Percentiles rank a stretch among this genome's conserved stretches.
Conservation (phyloP, 129 eudicot genomes). For the Ambrosia artemisiifolia region DNA sequence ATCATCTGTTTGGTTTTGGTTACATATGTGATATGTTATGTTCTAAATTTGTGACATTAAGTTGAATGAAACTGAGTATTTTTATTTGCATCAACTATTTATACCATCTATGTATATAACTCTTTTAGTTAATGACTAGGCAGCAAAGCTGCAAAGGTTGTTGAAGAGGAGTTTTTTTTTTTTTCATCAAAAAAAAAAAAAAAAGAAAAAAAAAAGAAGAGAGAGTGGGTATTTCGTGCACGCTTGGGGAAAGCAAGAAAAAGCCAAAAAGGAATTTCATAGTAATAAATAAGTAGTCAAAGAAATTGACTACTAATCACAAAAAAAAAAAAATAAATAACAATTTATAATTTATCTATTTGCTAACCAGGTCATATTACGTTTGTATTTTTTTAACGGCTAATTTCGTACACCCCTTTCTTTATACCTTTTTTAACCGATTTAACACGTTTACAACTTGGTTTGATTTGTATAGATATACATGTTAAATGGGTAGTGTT, state of each 20-base stretch:
- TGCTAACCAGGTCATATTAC: too few species aligned
- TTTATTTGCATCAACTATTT: background rate
- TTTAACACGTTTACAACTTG: too few species aligned
- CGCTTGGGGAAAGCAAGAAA: constrained; percentile 39
- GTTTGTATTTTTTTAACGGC: too few species aligned
- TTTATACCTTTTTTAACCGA: too few species aligned
- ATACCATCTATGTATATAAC: background rate
- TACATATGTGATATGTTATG: constrained; percentile 27
- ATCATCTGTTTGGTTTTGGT: constrained; percentile 6
- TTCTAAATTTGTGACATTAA: constrained; percentile 11
- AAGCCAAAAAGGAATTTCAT: constrained; percentile 38
- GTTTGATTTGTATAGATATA: too few species aligned
- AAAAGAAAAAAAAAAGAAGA: background rate
- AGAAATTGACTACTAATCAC: constrained; percentile 12
- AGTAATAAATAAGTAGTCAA: constrained; percentile 20
- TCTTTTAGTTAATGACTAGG: background rate
- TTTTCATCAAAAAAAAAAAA: too few species aligned
- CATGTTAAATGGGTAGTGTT: too few species aligned
- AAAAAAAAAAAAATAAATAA: too few species aligned
- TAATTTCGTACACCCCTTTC: too few species aligned
- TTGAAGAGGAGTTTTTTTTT: background rate
- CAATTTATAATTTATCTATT: too few species aligned
- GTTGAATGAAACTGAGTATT: constrained; percentile 22
- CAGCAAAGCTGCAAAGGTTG: constrained; percentile 15
- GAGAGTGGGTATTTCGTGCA: constrained; percentile 36